Percentiles rank a stretch among this genome's conserved stretches.
Evolutionary conservation across 2,329 filamentous ascomycete species (phyloP).

Genomic region (Fusarium verrucosum): DNA sequence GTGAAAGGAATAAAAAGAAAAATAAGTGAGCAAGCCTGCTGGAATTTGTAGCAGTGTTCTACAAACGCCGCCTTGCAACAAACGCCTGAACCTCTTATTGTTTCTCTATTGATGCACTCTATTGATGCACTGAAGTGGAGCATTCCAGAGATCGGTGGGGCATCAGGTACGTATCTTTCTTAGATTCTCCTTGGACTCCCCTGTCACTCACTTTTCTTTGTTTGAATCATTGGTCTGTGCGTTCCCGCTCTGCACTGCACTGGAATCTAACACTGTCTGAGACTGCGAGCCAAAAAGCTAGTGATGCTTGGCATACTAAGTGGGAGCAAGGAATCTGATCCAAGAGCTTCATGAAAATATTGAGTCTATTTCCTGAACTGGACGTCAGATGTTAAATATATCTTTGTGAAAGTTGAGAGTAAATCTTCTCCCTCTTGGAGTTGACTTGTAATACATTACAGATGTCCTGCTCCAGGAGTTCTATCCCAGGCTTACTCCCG

Average conservation of each 20-base stretch:
- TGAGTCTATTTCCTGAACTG: background rate
- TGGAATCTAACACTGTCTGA: background rate
- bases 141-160: background rate
- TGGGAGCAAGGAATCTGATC: background rate
- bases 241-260: background rate
- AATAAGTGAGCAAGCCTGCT: background rate
- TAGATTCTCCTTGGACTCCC: background rate
- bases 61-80: background rate
- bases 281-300: background rate
- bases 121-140: conserved; percentile 14
- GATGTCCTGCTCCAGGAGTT: background rate
- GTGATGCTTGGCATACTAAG: background rate
- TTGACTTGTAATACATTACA: background rate
- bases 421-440: background rate
- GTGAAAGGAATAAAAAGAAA: background rate
- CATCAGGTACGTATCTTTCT: conserved; percentile 10
- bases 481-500: background rate
- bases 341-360: background rate
- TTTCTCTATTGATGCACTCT: conserved; percentile 11
- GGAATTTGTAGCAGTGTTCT: conserved; percentile 16
- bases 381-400: background rate
- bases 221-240: conserved; percentile 5
- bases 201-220: conserved; percentile 9
- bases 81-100: background rate
- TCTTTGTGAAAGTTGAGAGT: background rate